phyloP scores from a whole-genome alignment of 345 rosid genomes.

The Pelargonium nanum region DNA sequence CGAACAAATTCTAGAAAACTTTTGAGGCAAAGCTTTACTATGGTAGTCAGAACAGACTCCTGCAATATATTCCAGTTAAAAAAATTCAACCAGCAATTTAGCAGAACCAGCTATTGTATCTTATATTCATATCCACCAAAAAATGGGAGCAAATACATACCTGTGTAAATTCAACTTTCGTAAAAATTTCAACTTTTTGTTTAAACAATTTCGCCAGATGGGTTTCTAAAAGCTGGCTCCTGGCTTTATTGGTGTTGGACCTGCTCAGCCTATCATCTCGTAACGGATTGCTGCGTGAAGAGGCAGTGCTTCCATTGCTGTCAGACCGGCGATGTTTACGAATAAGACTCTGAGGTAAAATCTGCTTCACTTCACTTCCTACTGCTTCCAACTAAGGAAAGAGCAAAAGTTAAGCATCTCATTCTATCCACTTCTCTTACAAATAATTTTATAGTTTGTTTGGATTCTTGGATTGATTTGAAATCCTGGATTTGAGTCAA shows the following conservation, averaged over 20 bases:
- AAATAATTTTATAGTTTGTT: too few relatives aligned
- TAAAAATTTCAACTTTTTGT: constrained; percentile 95
- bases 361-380: constrained; percentile 68
- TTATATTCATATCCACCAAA: constrained; percentile 7
- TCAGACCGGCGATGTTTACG: constrained; percentile 80
- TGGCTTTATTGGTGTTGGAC: constrained; percentile 64
- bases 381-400: constrained; percentile 53
- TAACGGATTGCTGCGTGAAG: constrained; percentile 77
- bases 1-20: constrained; percentile 92
- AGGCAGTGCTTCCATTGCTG: constrained; percentile 86
- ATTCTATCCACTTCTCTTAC: neutral
- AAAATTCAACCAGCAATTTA: neutral
- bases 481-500: too few relatives aligned
- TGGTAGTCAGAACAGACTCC: constrained; percentile 76
- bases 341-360: constrained; percentile 63
- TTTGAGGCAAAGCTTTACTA: constrained; percentile 73
- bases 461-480: too few relatives aligned
- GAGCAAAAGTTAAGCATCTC: neutral
- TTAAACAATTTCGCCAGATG: constrained; percentile 97
- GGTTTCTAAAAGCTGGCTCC: constrained; percentile 96
- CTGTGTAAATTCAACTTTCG: constrained; percentile 92
- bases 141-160: constrained; percentile 28
- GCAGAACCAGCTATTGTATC: constrained; percentile 4
- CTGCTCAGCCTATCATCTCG: constrained; percentile 65
- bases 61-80: constrained; percentile 15